Evolutionary conservation across 1,284 basidiomycete species (phyloP).

Genomic region (Irpex sp.): DNA sequence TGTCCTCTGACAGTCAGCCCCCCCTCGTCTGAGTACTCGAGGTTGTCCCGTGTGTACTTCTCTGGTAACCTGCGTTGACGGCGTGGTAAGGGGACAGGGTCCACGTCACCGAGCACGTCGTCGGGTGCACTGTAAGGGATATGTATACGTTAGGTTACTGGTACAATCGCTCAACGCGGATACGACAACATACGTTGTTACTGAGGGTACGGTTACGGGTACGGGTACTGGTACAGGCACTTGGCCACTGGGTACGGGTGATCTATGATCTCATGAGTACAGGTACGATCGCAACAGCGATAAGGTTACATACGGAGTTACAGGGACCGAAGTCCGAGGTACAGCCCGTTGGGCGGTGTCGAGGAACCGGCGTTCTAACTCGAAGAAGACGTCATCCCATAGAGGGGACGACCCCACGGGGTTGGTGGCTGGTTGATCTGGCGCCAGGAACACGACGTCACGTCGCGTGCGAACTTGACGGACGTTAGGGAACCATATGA

Average conservation of each 20-base stretch:
- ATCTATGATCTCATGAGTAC: not conserved
- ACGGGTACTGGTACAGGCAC: not conserved
- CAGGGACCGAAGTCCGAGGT: not conserved
- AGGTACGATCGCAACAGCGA: not conserved
- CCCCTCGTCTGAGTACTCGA: not conserved
- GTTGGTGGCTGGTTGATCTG: not conserved
- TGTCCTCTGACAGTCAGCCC: not conserved
- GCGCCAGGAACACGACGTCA: not conserved
- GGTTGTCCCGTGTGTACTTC: not conserved
- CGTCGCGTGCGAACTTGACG: not conserved
- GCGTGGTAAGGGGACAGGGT: not conserved
- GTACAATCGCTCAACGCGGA: not conserved
- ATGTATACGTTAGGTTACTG: not conserved
- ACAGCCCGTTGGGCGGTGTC: not conserved
- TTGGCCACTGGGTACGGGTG: not conserved
- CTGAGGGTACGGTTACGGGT: not conserved
- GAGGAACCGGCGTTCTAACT: not conserved
- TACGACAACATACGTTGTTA: not conserved
- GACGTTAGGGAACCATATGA: not conserved
- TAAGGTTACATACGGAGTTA: not conserved
- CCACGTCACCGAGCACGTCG: not conserved
- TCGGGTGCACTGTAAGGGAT: not conserved
- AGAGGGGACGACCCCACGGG: not conserved
- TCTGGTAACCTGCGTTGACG: not conserved
- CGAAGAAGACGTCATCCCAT: not conserved